phyloP scores from a whole-genome alignment of 805 yeast genomes.

The Saturnispora silvae region DNA sequence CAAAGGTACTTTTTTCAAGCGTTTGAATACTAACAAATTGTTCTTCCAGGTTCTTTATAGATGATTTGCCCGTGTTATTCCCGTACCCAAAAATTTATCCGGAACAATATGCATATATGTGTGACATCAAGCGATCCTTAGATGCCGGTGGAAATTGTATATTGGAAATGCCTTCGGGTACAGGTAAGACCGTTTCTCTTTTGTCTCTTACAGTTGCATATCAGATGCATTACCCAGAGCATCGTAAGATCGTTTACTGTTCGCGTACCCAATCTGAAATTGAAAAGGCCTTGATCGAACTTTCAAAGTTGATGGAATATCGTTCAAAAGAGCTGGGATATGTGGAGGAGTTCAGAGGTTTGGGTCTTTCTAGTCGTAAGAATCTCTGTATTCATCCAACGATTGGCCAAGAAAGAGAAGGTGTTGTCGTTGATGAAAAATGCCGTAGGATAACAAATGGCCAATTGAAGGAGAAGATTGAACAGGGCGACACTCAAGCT shows the following conservation, averaged over 20 bases:
- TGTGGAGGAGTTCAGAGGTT: slow-evolving; percentile 84
- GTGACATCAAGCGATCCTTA: slow-evolving; percentile 82
- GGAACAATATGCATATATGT: slow-evolving; percentile 96
- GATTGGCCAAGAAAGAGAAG: slow-evolving; percentile 80
- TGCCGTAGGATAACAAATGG: slow-evolving; percentile 95
- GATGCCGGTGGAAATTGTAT: slow-evolving; percentile 97
- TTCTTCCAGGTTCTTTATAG: slow-evolving; percentile 81
- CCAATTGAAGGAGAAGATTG: slow-evolving; percentile 57
- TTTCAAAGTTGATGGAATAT: slow-evolving; percentile 79
- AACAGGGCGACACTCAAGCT: slow-evolving; percentile 46
- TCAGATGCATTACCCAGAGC: slow-evolving; percentile 89
- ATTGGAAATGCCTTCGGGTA: slow-evolving; percentile 98
- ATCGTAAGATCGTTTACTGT: slow-evolving; percentile 87
- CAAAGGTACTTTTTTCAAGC: background rate
- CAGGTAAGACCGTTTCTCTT: slow-evolving; percentile 93
- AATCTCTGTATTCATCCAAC: slow-evolving; percentile 86
- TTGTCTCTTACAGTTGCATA: slow-evolving; percentile 88
- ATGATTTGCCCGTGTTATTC: slow-evolving; percentile 89
- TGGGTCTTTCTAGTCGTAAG: slow-evolving; percentile 91
- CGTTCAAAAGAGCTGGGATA: slow-evolving; percentile 75
- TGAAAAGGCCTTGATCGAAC: slow-evolving; percentile 90
- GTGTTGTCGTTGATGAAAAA: slow-evolving; percentile 88
- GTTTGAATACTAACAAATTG: background rate
- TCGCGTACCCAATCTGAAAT: slow-evolving; percentile 99
- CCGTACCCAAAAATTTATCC: slow-evolving; percentile 97